A percentile compares a stretch with the other conserved stretches of the same genome.
phyloP scores from a whole-genome alignment of 139 green algal genomes.

The Chlamydomonas eustigma region DNA sequence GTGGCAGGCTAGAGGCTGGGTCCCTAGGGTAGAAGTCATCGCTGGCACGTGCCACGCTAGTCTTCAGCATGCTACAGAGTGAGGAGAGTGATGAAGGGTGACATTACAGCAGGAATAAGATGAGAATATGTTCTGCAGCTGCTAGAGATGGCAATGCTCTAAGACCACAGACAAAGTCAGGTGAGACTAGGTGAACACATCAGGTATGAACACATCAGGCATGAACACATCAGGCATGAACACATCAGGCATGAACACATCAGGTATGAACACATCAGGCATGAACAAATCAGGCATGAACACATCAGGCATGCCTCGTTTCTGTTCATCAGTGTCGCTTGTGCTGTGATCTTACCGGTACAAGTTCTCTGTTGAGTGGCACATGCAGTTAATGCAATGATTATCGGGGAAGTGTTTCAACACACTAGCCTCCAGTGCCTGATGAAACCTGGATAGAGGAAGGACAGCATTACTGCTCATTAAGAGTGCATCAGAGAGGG shows the following conservation, averaged over 20 bases:
- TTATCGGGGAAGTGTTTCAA: slow-evolving; percentile 84
- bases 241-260: too few relatives aligned
- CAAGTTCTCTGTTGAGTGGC: slow-evolving; percentile 95
- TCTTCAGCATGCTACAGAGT: slow-evolving; percentile 72
- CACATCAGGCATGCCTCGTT: too few relatives aligned
- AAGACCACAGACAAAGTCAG: too few relatives aligned
- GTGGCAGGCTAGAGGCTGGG: slow-evolving; percentile 68
- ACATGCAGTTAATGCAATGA: slow-evolving; percentile 98
- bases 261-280: too few relatives aligned
- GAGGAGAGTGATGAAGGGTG: not conserved
- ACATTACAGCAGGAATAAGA: not conserved
- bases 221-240: too few relatives aligned
- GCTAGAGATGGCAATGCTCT: too few relatives aligned
- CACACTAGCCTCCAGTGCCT: slow-evolving; percentile 14
- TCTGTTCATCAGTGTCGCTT: too few relatives aligned
- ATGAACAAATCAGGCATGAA: too few relatives aligned
- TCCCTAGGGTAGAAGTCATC: slow-evolving; percentile 86
- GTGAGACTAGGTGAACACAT: too few relatives aligned
- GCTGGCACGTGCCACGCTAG: slow-evolving; percentile 77
- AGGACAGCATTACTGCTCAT: not conserved
- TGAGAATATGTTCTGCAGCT: not conserved
- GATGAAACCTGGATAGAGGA: not conserved
- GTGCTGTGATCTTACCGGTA: slow-evolving; percentile 61
- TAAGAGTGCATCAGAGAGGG: too few relatives aligned
- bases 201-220: too few relatives aligned